Evolutionary conservation across 148 eudicot species (phyloP).

Genomic region (Agrostemma githago): DNA sequence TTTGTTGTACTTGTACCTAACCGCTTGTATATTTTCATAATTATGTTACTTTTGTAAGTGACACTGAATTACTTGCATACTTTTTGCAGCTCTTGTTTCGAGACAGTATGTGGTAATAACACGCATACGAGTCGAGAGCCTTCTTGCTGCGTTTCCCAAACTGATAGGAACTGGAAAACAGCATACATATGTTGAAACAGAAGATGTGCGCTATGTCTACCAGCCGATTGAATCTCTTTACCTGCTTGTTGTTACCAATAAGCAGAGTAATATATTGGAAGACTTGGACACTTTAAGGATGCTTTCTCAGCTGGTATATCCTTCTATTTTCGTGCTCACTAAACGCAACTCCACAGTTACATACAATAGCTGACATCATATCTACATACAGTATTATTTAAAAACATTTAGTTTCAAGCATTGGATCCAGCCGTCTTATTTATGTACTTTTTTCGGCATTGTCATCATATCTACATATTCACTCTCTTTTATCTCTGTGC

Average conservation of each 20-base stretch:
- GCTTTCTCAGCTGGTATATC: slow-evolving; percentile 94
- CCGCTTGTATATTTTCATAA: background rate
- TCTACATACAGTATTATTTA: background rate
- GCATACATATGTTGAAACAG: slow-evolving; percentile 96
- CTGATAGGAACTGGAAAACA: slow-evolving; percentile 97
- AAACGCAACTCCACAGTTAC: background rate
- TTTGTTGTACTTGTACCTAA: background rate
- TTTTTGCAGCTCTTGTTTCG: slow-evolving; percentile 75
- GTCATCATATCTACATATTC: background rate
- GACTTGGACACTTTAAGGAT: slow-evolving; percentile 96
- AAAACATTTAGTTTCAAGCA: background rate
- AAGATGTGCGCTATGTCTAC: slow-evolving; percentile 96
- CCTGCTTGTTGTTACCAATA: slow-evolving; percentile 87
- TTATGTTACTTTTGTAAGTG: background rate
- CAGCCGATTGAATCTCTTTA: slow-evolving; percentile 88
- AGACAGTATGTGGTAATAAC: slow-evolving; percentile 95
- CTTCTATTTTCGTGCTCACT: slow-evolving; percentile 21
- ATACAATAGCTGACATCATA: background rate
- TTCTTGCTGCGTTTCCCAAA: slow-evolving; percentile 95
- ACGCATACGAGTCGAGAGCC: slow-evolving; percentile 86
- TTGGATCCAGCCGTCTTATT: background rate
- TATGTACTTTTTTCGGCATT: background rate
- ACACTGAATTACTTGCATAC: background rate
- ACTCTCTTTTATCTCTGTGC: background rate
- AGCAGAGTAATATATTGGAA: slow-evolving; percentile 98